These are phyloP conservation scores for Calocybe gangraenosa DNA, from an alignment of 768 basidiomycete species.

Conservation along the genomic window DNA sequence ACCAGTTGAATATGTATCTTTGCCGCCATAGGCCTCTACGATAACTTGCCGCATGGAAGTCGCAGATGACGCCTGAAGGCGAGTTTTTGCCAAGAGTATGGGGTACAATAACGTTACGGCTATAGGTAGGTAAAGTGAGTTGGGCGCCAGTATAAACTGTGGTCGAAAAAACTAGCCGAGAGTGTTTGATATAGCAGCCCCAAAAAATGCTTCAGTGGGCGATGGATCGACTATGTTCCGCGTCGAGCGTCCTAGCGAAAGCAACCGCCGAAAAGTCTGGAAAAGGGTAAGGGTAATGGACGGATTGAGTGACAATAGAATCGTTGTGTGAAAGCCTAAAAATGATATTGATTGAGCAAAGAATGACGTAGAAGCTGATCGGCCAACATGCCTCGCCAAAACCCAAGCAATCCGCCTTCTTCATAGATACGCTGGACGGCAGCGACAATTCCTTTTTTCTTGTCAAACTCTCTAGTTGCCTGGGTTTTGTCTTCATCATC, in stretches of 20 bases:
- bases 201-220: conserved; percentile 47
- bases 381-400: conserved; percentile 46
- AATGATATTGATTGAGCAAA: not conserved
- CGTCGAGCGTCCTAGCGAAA: conserved; percentile 22
- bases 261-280: conserved; percentile 42
- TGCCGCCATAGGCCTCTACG: conserved; percentile 29
- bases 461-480: not conserved
- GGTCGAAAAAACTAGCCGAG: conserved; percentile 26
- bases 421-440: conserved; percentile 40
- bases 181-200: conserved; percentile 52
- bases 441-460: conserved; percentile 20
- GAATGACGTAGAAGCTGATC: not conserved
- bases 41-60: conserved; percentile 30
- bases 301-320: conserved; percentile 50
- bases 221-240: conserved; percentile 25
- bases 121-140: conserved; percentile 7
- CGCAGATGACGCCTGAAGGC: conserved; percentile 40
- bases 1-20: conserved; percentile 1
- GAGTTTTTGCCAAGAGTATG: conserved; percentile 56
- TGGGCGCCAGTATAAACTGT: not conserved
- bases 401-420: conserved; percentile 46
- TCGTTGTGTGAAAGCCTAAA: conserved; percentile 46
- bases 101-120: conserved; percentile 50
- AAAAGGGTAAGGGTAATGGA: conserved; percentile 54
- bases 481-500: conserved; percentile 24